Evolutionary conservation across 208 protist genomes (phyloP), one percentile per base, ranked within the genome.

Genomic region (Angomonas deanei): DNA sequence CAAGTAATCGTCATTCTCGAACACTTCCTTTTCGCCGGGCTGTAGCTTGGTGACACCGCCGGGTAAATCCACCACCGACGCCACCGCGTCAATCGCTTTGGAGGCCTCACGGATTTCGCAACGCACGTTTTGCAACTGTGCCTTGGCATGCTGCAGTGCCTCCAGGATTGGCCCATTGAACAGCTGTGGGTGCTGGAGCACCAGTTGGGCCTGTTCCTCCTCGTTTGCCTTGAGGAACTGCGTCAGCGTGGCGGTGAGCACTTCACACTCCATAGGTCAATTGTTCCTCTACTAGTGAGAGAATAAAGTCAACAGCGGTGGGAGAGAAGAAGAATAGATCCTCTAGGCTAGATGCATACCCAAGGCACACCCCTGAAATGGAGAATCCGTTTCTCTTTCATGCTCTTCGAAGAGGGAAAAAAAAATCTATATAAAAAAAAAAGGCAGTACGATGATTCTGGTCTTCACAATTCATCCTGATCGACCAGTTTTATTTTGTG

Each of bases 1-100:
- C 21, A 88, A 62, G 11, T 54, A 49, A n/a, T 76, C 62, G 13
- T 83, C 77, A 11, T 86, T 78, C 23, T 72, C 68, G n/a, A 91
- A 63, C 21, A 56, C 49, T 38, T 65, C 38, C 38, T 57, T 55
- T 56, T 86, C 80, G 33, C 26, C 47, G 0, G 61, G 42, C 27
- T 80, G 78, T 4, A 92, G 55, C 19, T 58, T 46, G 1, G 72
- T 61, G 0, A 56, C 32, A 1, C 57, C 58, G 5, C 60, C 50
- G 8, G 81, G 77, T 32, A 84, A 64, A 38, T 82, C 75, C 1
- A 88, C 54, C 21, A 36, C 55, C 1, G 54, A 66, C 6, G 72
- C 72, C 1, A 89, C 74, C 21, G 62, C 73, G 26, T 85, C 77
- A 49, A 91, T 79, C 19, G 64, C 54, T 17, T 64, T 56, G 36